Base-by-base conservation (phyloP, 768 basidiomycete species). In the Pisolithus tinctorius region DNA sequence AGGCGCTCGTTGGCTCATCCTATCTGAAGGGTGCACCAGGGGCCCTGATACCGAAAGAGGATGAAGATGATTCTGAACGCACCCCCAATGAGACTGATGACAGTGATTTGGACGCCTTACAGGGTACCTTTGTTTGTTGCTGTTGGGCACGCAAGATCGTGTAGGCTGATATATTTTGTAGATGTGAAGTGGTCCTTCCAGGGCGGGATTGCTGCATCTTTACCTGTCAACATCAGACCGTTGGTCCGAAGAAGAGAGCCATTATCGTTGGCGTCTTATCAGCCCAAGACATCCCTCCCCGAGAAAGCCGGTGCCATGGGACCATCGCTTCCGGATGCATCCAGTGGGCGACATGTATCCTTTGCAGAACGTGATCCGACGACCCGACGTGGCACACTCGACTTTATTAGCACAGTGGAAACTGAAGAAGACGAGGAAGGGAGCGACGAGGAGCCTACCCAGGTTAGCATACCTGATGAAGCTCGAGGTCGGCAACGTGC, bases 341-440 rank as follows among this genome's bases (percentile, higher is more conserved):
- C 34, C 11, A 38, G 34, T 45, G 50, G 53, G 41, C 58, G 57
- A 41, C 53, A 45, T 50, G 49, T 57, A 6, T 73, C 82, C 14
- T 74, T 82, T 2, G 82, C 82, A 3, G 81, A 81, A 59, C 83
- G 86, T 27, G 86, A 88, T 64, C 78, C 78, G 39, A 67, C 11
- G 34, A 13, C 67, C 49, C 80, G 83, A 30, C 70, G 75, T 1
- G 88, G 87, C 6, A 70, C 80, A 13, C 72, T 86, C 31, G 84
- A 85, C 53, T 83, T 13, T 34, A 4, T 86, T 58, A 20, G 20
- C 20, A 65, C 72, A 16, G 60, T 65, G 13, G 78, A 76, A 14
- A 78, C 72, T 2, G 78, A 76, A 23, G 81, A 72, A 23, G 81
- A 72, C 7, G 75, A 71, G 6, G 61, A 66, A 2, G 66, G 59